Conservation (phyloP, 2,329 filamentous ascomycete species). For the Fusarium hainanense region DNA sequence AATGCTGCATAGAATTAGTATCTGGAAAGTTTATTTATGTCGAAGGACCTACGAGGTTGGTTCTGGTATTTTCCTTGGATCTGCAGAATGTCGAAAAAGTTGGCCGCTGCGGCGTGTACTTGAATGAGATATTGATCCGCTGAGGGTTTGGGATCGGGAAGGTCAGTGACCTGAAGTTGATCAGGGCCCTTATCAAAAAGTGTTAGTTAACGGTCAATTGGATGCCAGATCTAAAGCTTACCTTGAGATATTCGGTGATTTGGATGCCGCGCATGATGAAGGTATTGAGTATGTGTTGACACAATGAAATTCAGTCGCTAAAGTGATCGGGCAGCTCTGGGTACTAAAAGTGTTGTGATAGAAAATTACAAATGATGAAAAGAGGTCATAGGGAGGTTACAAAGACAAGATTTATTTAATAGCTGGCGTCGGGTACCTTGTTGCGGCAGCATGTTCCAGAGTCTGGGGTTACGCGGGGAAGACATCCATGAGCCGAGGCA, state of each 20-base stretch:
- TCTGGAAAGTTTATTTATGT: not conserved
- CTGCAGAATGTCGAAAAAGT: slow-evolving; percentile 98
- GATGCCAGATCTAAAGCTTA: slow-evolving; percentile 48
- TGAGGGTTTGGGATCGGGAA: slow-evolving; percentile 79
- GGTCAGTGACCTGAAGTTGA: slow-evolving; percentile 78
- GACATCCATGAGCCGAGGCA: slow-evolving; percentile 45
- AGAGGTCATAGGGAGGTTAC: not conserved
- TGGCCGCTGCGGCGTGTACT: slow-evolving; percentile 87
- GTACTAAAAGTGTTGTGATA: not conserved
- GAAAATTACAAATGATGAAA: not conserved
- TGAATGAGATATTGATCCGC: slow-evolving; percentile 85
- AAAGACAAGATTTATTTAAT: slow-evolving; percentile 26
- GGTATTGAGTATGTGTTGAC: not conserved
- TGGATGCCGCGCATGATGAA: slow-evolving; percentile 79
- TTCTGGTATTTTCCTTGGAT: slow-evolving; percentile 96
- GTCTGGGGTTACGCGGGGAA: slow-evolving; percentile 41
- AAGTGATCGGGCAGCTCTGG: not conserved
- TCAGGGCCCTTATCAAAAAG: slow-evolving; percentile 71
- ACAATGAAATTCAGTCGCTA: not conserved
- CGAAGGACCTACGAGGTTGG: slow-evolving; percentile 71
- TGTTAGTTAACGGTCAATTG: not conserved
- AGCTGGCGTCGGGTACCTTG: slow-evolving; percentile 28
- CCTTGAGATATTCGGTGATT: slow-evolving; percentile 79
- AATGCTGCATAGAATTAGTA: slow-evolving; percentile 61
- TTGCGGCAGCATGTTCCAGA: slow-evolving; percentile 1